These are phyloP conservation scores for Septoria petroselini DNA, from an alignment of 2,329 filamentous ascomycete genomes.

Conservation along the genomic window DNA sequence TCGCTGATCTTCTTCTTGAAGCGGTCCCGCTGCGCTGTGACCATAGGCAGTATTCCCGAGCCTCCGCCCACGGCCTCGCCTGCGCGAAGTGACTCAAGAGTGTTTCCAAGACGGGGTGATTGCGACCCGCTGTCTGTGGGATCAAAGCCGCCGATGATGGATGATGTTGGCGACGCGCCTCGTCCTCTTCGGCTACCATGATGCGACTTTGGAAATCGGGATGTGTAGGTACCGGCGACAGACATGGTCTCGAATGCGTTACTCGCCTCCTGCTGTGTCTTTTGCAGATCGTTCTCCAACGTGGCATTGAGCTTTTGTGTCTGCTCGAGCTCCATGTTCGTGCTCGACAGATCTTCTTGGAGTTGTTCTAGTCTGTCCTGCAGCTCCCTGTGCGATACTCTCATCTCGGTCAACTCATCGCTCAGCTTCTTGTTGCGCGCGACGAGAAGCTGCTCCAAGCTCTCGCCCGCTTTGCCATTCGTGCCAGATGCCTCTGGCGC, in stretches of 20 bases:
- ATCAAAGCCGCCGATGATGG: conserved; percentile 96
- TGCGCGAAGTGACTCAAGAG: conserved; percentile 58
- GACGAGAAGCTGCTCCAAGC: conserved; percentile 83
- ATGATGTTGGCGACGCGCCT: conserved; percentile 85
- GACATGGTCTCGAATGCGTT: conserved; percentile 88
- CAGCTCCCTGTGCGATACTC: conserved; percentile 90
- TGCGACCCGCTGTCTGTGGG: conserved; percentile 48
- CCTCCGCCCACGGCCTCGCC: conserved; percentile 70
- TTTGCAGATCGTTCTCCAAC: conserved; percentile 86
- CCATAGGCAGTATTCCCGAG: conserved; percentile 85
- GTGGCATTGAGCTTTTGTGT: conserved; percentile 81
- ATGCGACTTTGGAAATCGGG: conserved; percentile 67
- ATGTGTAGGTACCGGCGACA: conserved; percentile 85
- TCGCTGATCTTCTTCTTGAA: conserved; percentile 96
- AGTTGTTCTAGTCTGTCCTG: conserved; percentile 74
- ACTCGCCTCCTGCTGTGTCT: conserved; percentile 77
- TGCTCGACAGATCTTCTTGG: conserved; percentile 77
- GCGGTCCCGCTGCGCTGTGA: conserved; percentile 93
- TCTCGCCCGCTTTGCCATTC: conserved; percentile 63
- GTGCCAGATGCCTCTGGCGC: conserved; percentile 54
- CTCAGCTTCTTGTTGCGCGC: conserved; percentile 94
- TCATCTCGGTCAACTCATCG: conserved; percentile 86
- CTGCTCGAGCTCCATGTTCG: conserved; percentile 82
- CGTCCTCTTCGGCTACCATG: conserved; percentile 61
- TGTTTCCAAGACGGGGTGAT: conserved; percentile 41